phyloP scores from a whole-genome alignment of 345 rosid species.

The Ailanthus altissimus region DNA sequence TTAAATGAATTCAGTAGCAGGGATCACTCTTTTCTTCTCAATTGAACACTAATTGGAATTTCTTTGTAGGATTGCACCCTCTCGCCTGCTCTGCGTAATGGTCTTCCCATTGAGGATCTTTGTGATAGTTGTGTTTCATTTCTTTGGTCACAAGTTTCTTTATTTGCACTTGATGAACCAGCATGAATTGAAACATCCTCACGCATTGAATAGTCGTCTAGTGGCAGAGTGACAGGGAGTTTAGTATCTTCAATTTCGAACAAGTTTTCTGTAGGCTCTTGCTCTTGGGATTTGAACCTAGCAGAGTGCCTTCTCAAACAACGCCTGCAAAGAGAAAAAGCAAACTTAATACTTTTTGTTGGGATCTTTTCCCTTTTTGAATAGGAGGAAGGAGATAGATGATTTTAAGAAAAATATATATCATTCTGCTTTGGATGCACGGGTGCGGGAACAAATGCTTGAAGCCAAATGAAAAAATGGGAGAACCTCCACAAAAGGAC shows the following conservation, averaged over 20 bases:
- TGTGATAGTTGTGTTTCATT: constrained; percentile 23
- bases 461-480: neutral
- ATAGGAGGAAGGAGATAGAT: neutral
- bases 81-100: constrained; percentile 55
- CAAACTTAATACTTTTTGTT: neutral
- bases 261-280: constrained; percentile 47
- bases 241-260: constrained; percentile 59
- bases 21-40: constrained; percentile 40
- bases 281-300: constrained; percentile 49
- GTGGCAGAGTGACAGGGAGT: constrained; percentile 23
- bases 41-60: constrained; percentile 43
- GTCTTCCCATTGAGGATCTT: constrained; percentile 57
- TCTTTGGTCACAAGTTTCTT: constrained; percentile 25
- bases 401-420: neutral
- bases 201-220: constrained; percentile 26
- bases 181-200: constrained; percentile 26
- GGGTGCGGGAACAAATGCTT: neutral
- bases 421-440: no score
- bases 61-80: constrained; percentile 72
- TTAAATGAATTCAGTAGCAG: neutral
- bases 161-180: constrained; percentile 17
- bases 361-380: neutral
- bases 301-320: constrained; percentile 65
- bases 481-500: neutral
- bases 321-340: constrained; percentile 37